phyloP scores from a whole-genome alignment of 2,329 filamentous ascomycete species.

The Phialocephala sp. region DNA sequence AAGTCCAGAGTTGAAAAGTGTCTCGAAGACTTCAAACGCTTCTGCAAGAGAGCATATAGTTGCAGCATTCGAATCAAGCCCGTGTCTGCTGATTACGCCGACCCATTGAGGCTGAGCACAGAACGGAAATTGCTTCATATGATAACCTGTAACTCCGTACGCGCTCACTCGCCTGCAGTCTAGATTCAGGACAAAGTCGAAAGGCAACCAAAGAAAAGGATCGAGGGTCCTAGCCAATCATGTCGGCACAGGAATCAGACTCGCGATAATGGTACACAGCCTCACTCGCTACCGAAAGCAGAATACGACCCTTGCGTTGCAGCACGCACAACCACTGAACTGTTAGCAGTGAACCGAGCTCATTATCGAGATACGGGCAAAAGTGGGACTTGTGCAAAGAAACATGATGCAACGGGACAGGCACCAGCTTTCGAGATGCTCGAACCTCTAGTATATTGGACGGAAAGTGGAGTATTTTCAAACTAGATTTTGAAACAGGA shows the following conservation, averaged over 20 bases:
- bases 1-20: too few species aligned
- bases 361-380: background rate
- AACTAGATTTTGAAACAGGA: background rate
- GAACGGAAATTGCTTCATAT: background rate
- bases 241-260: background rate
- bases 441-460: background rate
- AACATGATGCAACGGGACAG: background rate
- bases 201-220: background rate
- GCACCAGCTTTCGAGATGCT: background rate
- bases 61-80: background rate
- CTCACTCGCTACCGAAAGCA: background rate
- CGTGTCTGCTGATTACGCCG: background rate
- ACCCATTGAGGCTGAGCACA: background rate
- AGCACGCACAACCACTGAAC: background rate
- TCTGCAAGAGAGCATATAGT: background rate
- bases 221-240: background rate
- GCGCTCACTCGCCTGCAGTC: background rate
- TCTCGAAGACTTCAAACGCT: too few species aligned
- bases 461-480: background rate
- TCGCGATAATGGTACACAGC: slow-evolving; percentile 1
- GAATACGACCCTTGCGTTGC: background rate
- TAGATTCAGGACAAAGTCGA: background rate
- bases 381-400: background rate
- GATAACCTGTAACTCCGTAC: background rate
- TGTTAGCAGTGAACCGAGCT: background rate